A percentile compares a stretch with the other conserved stretches of the same genome.
Conservation (phyloP, 1,284 basidiomycete species). For the Moniliella sp. region DNA sequence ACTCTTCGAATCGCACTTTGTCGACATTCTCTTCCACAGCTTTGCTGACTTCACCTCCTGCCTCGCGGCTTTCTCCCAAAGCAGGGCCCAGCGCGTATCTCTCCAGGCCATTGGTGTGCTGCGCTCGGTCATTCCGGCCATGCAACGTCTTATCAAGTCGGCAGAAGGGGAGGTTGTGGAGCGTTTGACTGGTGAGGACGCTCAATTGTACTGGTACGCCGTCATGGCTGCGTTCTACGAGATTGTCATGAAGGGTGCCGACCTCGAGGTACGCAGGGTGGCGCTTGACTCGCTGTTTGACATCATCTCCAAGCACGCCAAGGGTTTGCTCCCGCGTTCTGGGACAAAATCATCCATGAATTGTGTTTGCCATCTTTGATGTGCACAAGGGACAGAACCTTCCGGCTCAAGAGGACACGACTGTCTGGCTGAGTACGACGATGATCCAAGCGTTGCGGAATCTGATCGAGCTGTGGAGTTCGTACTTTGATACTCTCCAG, state of each 20-base stretch:
- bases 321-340: slow-evolving; percentile 74
- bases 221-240: too few species aligned
- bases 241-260: slow-evolving; percentile 98
- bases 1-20: slow-evolving; percentile 72
- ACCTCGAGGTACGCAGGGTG: slow-evolving; percentile 67
- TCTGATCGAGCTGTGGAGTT: slow-evolving; percentile 84
- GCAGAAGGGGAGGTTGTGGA: too few species aligned
- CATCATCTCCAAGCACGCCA: slow-evolving; percentile 69
- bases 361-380: slow-evolving; percentile 94
- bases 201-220: too few species aligned
- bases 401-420: slow-evolving; percentile 93
- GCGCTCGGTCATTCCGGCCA: slow-evolving; percentile 56
- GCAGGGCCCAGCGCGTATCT: slow-evolving; percentile 92
- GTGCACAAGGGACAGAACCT: slow-evolving; percentile 59
- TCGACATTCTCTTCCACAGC: slow-evolving; percentile 70
- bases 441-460: slow-evolving; percentile 95
- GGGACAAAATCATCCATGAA: slow-evolving; percentile 91
- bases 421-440: slow-evolving; percentile 94
- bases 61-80: slow-evolving; percentile 96
- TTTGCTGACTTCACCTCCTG: slow-evolving; percentile 88
- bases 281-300: slow-evolving; percentile 86
- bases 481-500: slow-evolving; percentile 78
- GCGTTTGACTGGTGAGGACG: too few species aligned
- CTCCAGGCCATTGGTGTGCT: slow-evolving; percentile 90
- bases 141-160: too few species aligned